A percentile compares a stretch with the other conserved stretches of the same genome.
These are phyloP conservation scores for Yarrowia osloensis DNA, from an alignment of 805 yeast genomes.

Conservation along the genomic window DNA sequence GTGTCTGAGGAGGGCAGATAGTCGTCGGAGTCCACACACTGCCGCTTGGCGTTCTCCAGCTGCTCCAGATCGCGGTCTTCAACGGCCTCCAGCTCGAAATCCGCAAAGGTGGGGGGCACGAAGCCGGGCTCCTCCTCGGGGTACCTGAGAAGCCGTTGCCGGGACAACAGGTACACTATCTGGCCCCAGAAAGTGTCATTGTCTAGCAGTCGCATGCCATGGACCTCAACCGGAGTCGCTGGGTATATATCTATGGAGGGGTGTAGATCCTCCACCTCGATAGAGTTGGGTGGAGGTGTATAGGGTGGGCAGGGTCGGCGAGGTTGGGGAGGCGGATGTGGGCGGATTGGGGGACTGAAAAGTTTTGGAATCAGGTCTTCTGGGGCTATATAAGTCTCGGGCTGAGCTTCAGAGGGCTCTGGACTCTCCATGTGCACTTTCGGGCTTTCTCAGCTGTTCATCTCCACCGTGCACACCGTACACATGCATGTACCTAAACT, in stretches of 20 bases:
- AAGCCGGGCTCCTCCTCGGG: constrained; percentile 29
- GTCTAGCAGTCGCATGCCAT: constrained; percentile 27
- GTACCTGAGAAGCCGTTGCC: background rate
- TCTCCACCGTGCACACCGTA: constrained; percentile 9
- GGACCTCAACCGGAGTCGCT: background rate
- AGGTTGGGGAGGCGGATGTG: background rate
- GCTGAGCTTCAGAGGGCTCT: background rate
- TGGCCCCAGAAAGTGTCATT: constrained; percentile 31
- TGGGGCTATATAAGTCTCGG: background rate
- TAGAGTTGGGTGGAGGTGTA: constrained; percentile 28
- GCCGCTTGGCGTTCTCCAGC: constrained; percentile 17
- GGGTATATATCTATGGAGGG: constrained; percentile 8
- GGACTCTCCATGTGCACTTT: background rate
- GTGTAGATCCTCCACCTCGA: constrained; percentile 27
- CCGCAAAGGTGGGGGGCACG: background rate
- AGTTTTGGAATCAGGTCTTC: background rate
- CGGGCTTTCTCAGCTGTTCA: background rate
- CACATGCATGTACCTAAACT: constrained; percentile 2
- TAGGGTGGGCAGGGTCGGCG: background rate
- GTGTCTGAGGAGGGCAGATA: constrained; percentile 3
- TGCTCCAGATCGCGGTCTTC: constrained; percentile 11
- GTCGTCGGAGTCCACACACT: background rate
- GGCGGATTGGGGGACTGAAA: background rate
- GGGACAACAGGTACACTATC: constrained; percentile 20
- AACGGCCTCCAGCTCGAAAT: background rate